Evolutionary conservation across 352 stramenopile genomes (phyloP), one percentile per base, ranked within the genome.

Genomic region (Hyaloperonospora arabidopsidis): DNA sequence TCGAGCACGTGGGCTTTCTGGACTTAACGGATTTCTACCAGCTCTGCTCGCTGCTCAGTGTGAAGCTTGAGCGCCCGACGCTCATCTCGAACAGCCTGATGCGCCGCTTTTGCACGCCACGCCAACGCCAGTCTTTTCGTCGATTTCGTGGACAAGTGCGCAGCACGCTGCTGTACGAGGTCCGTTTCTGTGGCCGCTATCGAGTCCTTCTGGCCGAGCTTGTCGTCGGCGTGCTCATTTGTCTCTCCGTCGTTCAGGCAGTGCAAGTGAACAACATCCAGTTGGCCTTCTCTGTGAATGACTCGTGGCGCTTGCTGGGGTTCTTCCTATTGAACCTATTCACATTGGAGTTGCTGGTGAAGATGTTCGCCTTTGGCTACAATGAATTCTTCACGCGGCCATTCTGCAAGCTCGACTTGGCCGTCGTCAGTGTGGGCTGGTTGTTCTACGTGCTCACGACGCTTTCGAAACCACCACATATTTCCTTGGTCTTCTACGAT

Each of bases 231-330:
- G 45, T 74, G 46, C 61, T 92, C 22, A 89, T 92, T 56, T 85
- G 77, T 51, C 64, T 89, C 6, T 89, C 77, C 6, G 78, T 92
- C 38, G 63, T 89, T 14, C 82, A 92, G 46, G 77, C 82, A 18
- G 70, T 89, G 19, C 82, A 92, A 49, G 82, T 92, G 5, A 92
- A 92, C 74, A 87, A 89, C 54, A 87, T 89, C 41, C 47, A 78
- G 32, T 47, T 89, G 7, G 81, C 82, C 23, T 89, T 89, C 49
- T 87, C 77, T 0, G 70, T 76, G 15, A 87, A 92, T 56, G 68
- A 67, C 10, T 82, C 70, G 23, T 92, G 82, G 82, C 79, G 82
- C 2, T 52, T 89, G 22, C 63, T 89, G 7, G 82, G 82, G 7
- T 79, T 89, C 39, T 69, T 73, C 22, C 52, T 92, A 41, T 50